Conservation (phyloP, 345 rosid genomes). For the Combretum micranthum region DNA sequence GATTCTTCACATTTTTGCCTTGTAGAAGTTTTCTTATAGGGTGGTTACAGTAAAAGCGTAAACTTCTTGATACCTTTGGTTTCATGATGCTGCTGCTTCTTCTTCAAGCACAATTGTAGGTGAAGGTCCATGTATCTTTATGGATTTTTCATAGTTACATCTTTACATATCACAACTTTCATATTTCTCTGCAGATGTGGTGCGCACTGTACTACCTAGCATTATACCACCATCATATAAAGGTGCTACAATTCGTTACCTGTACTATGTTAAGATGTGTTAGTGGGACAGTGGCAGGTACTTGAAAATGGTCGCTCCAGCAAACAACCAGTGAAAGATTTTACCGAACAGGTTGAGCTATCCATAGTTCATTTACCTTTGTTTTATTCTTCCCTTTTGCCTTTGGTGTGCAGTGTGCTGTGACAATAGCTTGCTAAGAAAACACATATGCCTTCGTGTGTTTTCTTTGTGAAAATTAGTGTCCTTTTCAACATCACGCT, state of each 20-base stretch:
- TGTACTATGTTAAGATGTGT: conserved; percentile 62
- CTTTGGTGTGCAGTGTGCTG: neutral
- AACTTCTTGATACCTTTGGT: no score
- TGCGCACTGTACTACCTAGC: conserved; percentile 61
- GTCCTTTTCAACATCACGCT: no score
- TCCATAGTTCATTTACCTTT: conserved; percentile 12
- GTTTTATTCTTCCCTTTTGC: neutral
- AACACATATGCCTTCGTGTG: neutral
- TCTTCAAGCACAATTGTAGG: no score
- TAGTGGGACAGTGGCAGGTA: conserved; percentile 58
- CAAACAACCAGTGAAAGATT: conserved; percentile 36
- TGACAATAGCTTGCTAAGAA: neutral
- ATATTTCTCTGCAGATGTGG: conserved; percentile 45
- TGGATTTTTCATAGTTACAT: conserved; percentile 2
- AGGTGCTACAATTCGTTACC: conserved; percentile 82
- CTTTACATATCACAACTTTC: conserved; percentile 4
- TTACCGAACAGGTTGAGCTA: conserved; percentile 55
- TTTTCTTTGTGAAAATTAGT: no score
- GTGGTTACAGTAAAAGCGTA: no score
- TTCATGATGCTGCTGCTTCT: no score
- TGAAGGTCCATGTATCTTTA: neutral
- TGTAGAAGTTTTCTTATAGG: no score
- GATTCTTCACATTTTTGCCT: no score
- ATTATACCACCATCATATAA: conserved; percentile 81
- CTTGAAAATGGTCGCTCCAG: conserved; percentile 53